Evolutionary conservation across 192 early-diverging fungal genomes (phyloP).

Genomic region (Gryganskiella cystojenkinii): DNA sequence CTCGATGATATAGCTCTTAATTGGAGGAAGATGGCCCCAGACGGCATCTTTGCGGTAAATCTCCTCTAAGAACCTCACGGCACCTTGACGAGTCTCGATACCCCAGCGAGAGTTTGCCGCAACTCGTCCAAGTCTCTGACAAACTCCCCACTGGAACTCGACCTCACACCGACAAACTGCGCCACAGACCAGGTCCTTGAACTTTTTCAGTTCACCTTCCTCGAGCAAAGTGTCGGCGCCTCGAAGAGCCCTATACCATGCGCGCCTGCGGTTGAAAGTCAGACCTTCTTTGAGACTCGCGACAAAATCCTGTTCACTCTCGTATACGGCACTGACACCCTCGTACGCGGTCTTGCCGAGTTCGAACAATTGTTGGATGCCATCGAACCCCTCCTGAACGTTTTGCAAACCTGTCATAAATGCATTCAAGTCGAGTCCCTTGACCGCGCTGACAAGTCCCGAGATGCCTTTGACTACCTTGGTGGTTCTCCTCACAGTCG

Average conservation of each 20-base stretch:
- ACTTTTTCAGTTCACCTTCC: background rate
- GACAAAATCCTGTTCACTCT: slow-evolving; percentile 1
- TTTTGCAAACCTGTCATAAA: background rate
- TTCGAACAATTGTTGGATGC: background rate
- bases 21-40: background rate
- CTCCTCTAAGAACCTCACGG: background rate
- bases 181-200: background rate
- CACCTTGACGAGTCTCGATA: background rate
- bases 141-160: slow-evolving; percentile 6
- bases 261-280: background rate
- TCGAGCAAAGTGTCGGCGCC: background rate
- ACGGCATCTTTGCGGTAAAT: background rate
- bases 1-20: slow-evolving; percentile 1
- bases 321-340: background rate
- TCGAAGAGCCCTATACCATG: slow-evolving; percentile 3
- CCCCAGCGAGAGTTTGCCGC: background rate
- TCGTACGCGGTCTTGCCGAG: background rate
- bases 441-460: background rate
- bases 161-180: background rate
- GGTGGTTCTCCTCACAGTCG: background rate
- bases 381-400: background rate
- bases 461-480: background rate
- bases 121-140: background rate
- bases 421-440: background rate
- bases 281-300: background rate